Conservation (phyloP, 306 rosid species). For the Castanea mollissima region DNA sequence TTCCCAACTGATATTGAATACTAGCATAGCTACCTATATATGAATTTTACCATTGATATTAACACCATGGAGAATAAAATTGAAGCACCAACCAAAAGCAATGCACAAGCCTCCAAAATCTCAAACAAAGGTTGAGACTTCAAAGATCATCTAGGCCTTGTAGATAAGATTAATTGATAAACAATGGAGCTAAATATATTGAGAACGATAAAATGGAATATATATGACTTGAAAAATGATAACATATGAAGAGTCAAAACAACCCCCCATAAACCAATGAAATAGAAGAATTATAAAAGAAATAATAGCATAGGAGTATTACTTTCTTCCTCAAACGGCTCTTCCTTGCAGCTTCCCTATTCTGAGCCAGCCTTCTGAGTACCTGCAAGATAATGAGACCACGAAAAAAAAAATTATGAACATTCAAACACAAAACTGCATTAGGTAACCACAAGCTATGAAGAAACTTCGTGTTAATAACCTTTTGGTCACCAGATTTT, state of each 20-base stretch:
- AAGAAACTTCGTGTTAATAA: conserved; percentile 2
- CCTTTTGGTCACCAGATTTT: conserved; percentile 65
- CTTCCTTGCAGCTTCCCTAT: conserved; percentile 81
- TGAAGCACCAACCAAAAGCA: not conserved
- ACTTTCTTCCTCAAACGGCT: conserved; percentile 78
- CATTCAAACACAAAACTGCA: not conserved
- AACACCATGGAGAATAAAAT: not conserved
- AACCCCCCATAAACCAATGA: not conserved
- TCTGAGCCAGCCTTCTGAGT: conserved; percentile 71
- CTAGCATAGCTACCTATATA: not conserved
- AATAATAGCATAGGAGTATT: conserved; percentile 5
- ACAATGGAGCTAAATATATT: not conserved
- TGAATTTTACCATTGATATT: not conserved
- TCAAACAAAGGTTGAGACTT: too few relatives aligned
- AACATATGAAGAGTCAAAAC: not conserved
- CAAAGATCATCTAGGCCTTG: not conserved
- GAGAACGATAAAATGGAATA: not conserved
- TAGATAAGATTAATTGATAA: not conserved
- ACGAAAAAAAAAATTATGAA: not conserved
- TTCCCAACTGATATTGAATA: not conserved
- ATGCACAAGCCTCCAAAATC: not conserved
- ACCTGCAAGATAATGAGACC: conserved; percentile 31
- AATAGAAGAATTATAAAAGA: not conserved
- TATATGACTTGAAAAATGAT: not conserved
- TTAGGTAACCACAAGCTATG: not conserved